Evolutionary conservation across 148 eudicot genomes (phyloP).

Genomic region (Euryodendron excelsum): DNA sequence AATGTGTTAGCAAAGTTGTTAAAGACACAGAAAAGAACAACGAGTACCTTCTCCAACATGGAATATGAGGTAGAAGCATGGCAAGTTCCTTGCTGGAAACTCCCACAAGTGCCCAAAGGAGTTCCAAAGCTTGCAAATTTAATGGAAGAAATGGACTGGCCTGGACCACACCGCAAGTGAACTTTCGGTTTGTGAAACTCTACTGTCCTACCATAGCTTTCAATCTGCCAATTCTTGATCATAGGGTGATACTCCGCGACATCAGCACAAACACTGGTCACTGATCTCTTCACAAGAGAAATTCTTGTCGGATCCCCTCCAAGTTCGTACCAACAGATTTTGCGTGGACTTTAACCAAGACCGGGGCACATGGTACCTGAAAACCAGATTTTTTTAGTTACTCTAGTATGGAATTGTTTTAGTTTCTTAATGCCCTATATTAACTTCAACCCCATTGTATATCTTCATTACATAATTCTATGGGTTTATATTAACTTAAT

Average conservation of each 20-base stretch:
- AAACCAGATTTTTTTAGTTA: slow-evolving; percentile 12
- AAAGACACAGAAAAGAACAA: background rate
- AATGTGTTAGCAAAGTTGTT: background rate
- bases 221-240: slow-evolving; percentile 60
- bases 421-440: too few relatives aligned
- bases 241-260: slow-evolving; percentile 71
- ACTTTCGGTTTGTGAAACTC: slow-evolving; percentile 59
- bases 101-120: slow-evolving; percentile 82
- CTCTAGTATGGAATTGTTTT: background rate
- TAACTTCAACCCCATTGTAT: too few relatives aligned
- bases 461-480: background rate
- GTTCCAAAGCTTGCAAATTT: slow-evolving; percentile 91
- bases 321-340: slow-evolving; percentile 71
- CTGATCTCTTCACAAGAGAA: slow-evolving; percentile 61
- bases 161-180: slow-evolving; percentile 56
- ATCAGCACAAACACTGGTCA: slow-evolving; percentile 61
- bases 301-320: slow-evolving; percentile 83
- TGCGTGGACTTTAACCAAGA: slow-evolving; percentile 81
- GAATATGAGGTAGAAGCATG: slow-evolving; percentile 65
- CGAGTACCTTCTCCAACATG: slow-evolving; percentile 60
- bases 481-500: too few relatives aligned
- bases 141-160: slow-evolving; percentile 70
- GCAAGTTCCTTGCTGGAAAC: slow-evolving; percentile 65
- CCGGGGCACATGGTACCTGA: slow-evolving; percentile 84
- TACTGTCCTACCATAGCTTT: slow-evolving; percentile 47